These are phyloP conservation scores for Fusarium chlamydosporum DNA, from an alignment of 2,329 filamentous ascomycete genomes.

Conservation along the genomic window DNA sequence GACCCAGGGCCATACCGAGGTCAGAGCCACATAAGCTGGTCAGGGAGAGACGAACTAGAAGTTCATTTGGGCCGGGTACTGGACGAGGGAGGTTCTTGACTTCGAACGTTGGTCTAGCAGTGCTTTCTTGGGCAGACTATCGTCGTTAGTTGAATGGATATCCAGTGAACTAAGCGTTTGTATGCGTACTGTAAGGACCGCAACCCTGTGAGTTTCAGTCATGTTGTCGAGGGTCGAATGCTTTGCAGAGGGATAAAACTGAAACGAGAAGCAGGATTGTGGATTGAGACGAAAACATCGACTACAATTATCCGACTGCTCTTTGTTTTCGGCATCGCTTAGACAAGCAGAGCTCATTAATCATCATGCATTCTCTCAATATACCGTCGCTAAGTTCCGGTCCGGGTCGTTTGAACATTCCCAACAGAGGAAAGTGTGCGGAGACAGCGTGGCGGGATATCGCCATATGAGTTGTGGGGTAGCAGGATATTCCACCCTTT, in stretches of 20 bases:
- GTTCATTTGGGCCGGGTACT: constrained; percentile 42
- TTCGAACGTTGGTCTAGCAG: constrained; percentile 25
- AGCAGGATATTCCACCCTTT: background rate
- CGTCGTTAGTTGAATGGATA: background rate
- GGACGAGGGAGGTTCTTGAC: constrained; percentile 28
- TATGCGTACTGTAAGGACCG: constrained; percentile 26
- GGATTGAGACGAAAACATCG: too few species aligned
- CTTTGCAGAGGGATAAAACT: background rate
- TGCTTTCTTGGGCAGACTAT: constrained; percentile 28
- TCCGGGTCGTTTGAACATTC: constrained; percentile 37
- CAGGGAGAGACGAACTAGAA: constrained; percentile 55
- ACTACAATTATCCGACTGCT: too few species aligned
- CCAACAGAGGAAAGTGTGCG: constrained; percentile 24
- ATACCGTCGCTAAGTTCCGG: background rate
- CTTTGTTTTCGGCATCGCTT: too few species aligned
- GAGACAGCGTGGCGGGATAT: constrained; percentile 11
- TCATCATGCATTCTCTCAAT: background rate
- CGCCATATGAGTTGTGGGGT: constrained; percentile 20
- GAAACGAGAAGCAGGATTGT: background rate
- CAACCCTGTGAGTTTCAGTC: constrained; percentile 26
- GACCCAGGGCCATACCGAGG: constrained; percentile 55
- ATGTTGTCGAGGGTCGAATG: too few species aligned
- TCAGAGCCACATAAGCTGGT: constrained; percentile 60
- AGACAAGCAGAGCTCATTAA: too few species aligned
- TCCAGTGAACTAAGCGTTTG: background rate